Evolutionary conservation across 306 rosid genomes (phyloP).

Genomic region (Ceratonia siliqua): DNA sequence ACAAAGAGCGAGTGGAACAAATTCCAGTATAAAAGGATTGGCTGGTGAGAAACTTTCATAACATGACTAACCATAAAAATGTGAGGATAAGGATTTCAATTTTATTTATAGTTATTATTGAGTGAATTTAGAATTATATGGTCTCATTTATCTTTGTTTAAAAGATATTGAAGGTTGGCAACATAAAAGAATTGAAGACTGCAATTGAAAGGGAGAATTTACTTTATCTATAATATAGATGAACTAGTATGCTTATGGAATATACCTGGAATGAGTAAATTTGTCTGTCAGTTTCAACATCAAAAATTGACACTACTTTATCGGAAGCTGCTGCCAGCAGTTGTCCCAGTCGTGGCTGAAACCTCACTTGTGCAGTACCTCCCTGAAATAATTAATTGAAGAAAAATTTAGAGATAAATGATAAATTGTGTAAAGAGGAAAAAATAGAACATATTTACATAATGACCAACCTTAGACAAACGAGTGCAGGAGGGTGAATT

Average conservation of each 20-base stretch:
- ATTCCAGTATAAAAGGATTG: background rate
- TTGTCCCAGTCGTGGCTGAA: slow-evolving; percentile 53
- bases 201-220: background rate
- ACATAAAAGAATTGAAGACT: background rate
- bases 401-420: background rate
- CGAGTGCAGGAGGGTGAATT: slow-evolving; percentile 42
- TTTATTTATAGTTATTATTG: background rate
- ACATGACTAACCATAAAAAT: background rate
- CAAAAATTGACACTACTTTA: slow-evolving; percentile 48
- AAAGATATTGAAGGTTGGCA: background rate
- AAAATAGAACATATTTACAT: slow-evolving; percentile 1
- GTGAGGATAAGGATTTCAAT: slow-evolving; percentile 5
- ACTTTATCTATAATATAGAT: background rate
- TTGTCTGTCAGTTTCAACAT: slow-evolving; percentile 46
- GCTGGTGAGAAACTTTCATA: background rate
- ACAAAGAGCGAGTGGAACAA: slow-evolving; percentile 4
- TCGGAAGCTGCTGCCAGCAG: slow-evolving; percentile 55
- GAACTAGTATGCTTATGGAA: background rate
- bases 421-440: slow-evolving; percentile 26
- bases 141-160: background rate
- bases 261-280: slow-evolving; percentile 48
- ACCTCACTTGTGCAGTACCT: slow-evolving; percentile 53
- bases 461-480: slow-evolving; percentile 43
- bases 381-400: slow-evolving; percentile 41
- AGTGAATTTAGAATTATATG: background rate